Percentiles rank a stretch among this genome's conserved stretches.
Conservation (phyloP, 352 stramenopile genomes). For the Pythium pyrilobum region DNA sequence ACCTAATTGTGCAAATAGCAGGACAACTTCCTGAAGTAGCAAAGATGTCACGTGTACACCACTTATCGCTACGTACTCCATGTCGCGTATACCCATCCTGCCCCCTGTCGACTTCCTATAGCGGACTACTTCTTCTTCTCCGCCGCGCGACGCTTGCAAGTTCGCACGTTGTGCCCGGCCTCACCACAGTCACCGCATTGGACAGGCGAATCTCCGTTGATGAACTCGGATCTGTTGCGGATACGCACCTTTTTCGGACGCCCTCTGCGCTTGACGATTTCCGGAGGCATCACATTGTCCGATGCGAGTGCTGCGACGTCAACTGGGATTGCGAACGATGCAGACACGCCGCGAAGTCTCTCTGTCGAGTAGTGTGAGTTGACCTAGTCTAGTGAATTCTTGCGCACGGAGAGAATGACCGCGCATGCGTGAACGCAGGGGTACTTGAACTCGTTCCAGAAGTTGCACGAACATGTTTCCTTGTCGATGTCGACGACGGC, state of each 20-base stretch:
- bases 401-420: neutral
- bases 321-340: neutral
- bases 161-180: neutral
- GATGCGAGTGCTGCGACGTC: neutral
- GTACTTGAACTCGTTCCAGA: neutral
- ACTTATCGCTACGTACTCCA: no score
- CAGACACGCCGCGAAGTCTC: neutral
- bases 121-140: no score
- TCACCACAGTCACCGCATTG: neutral
- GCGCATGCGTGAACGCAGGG: neutral
- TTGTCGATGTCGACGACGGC: neutral
- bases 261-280: neutral
- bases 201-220: constrained; percentile 3
- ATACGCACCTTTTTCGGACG: constrained; percentile 1
- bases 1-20: no score
- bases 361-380: neutral
- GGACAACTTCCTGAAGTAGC: no score
- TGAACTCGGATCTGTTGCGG: neutral
- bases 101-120: no score
- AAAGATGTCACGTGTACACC: no score
- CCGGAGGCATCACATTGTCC: neutral
- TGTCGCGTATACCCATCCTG: no score
- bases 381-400: constrained; percentile 1
- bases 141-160: neutral
- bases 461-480: neutral